These are phyloP conservation scores for Kluyveromyces sp. DNA, from an alignment of 1,139 yeast species.

Conservation along the genomic window DNA sequence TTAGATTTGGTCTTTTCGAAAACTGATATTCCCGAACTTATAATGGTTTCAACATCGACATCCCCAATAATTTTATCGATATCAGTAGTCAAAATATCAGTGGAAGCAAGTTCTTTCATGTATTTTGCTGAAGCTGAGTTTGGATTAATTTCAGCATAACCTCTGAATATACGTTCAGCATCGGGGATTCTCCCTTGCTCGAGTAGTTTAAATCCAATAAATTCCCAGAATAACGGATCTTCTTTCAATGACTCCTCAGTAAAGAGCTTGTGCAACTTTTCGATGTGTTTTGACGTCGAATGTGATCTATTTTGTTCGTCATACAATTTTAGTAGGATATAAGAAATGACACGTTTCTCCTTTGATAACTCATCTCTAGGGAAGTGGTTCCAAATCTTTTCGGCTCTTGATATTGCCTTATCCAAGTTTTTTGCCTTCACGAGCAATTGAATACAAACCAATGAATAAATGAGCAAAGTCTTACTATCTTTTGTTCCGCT, in stretches of 20 bases:
- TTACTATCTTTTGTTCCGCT: constrained; percentile 16
- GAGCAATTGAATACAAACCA: constrained; percentile 23
- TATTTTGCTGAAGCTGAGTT: background rate
- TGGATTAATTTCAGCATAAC: constrained; percentile 4
- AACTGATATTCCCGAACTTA: constrained; percentile 34
- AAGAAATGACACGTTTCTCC: constrained; percentile 13
- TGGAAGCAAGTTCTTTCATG: background rate
- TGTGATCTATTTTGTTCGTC: constrained; percentile 16
- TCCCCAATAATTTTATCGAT: constrained; percentile 31
- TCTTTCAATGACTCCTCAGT: constrained; percentile 5
- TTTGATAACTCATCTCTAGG: background rate
- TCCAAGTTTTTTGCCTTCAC: constrained; percentile 23
- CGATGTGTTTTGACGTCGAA: constrained; percentile 15
- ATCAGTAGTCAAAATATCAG: background rate
- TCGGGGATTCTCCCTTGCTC: constrained; percentile 27
- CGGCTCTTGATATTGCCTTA: constrained; percentile 24
- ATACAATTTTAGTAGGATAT: constrained; percentile 22
- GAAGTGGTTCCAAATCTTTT: constrained; percentile 15
- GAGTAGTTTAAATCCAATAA: constrained; percentile 41
- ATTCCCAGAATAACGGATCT: constrained; percentile 38
- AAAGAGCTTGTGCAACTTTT: constrained; percentile 9
- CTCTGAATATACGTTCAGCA: constrained; percentile 24
- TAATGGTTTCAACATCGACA: constrained; percentile 36
- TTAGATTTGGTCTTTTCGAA: constrained; percentile 22
- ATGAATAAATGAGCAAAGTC: constrained; percentile 15